These are phyloP conservation scores for Hymenoscyphus albidus DNA, from an alignment of 2,329 filamentous ascomycete species.

Conservation along the genomic window DNA sequence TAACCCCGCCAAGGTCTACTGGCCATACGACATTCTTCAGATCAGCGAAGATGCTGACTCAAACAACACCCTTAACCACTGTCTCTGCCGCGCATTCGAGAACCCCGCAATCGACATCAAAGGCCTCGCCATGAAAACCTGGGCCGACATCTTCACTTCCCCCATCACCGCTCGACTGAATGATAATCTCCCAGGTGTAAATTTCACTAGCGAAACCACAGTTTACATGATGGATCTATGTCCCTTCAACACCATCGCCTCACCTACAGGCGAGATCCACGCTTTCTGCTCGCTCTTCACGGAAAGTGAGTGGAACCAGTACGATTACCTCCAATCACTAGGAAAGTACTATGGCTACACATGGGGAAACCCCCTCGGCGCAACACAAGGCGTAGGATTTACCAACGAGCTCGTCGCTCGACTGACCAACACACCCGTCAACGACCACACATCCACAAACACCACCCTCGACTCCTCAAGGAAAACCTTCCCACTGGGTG, in stretches of 20 bases:
- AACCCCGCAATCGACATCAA: slow-evolving; percentile 46
- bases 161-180: slow-evolving; percentile 69
- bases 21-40: slow-evolving; percentile 56
- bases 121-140: slow-evolving; percentile 50
- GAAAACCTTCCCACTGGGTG: slow-evolving; percentile 69
- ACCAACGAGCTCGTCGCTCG: slow-evolving; percentile 84
- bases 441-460: slow-evolving; percentile 74
- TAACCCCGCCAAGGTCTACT: slow-evolving; percentile 35
- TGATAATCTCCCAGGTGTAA: slow-evolving; percentile 60
- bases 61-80: slow-evolving; percentile 82
- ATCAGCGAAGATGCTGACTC: slow-evolving; percentile 62
- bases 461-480: slow-evolving; percentile 61
- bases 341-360: slow-evolving; percentile 83
- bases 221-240: slow-evolving; percentile 84
- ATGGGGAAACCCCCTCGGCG: slow-evolving; percentile 70
- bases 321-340: slow-evolving; percentile 76
- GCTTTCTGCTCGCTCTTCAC: slow-evolving; percentile 76
- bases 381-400: slow-evolving; percentile 83
- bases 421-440: slow-evolving; percentile 64
- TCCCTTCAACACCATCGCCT: slow-evolving; percentile 74
- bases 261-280: slow-evolving; percentile 52
- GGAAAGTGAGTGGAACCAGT: slow-evolving; percentile 66
- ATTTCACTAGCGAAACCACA: slow-evolving; percentile 59
- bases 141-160: slow-evolving; percentile 60
- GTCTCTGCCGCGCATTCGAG: slow-evolving; percentile 68